Evolutionary conservation across 495 filamentous ascomycete genomes (phyloP).

Genomic region (Aspergillus olivimuriae): DNA sequence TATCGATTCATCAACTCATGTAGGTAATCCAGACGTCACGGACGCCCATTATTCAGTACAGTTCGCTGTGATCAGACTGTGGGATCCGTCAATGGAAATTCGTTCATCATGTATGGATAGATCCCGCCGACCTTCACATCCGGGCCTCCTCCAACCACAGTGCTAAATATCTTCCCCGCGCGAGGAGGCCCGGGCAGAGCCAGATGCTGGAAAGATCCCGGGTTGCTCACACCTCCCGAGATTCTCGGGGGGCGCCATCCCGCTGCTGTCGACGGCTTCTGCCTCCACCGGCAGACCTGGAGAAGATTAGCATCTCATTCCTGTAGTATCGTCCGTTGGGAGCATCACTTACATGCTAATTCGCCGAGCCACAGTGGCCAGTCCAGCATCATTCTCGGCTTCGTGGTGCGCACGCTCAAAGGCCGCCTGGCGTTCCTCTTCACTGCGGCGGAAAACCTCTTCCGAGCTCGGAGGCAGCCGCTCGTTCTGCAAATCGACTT

Average conservation of each 20-base stretch:
- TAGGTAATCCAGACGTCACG: conserved; percentile 18
- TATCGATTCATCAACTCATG: conserved; percentile 30
- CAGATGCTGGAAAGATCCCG: neutral
- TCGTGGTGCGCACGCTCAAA: conserved; percentile 77
- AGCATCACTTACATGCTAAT: conserved; percentile 82
- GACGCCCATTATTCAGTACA: conserved; percentile 23
- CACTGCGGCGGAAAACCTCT: conserved; percentile 73
- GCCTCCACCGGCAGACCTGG: conserved; percentile 35
- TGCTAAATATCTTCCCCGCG: no score
- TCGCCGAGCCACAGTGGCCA: conserved; percentile 78
- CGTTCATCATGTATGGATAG: conserved; percentile 7
- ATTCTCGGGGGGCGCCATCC: conserved; percentile 22
- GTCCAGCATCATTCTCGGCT: conserved; percentile 82
- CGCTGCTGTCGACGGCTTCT: conserved; percentile 31
- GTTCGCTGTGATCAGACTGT: no score
- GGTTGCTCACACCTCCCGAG: conserved; percentile 11
- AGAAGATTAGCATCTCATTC: conserved; percentile 3
- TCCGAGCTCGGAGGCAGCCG: conserved; percentile 86
- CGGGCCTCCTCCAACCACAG: no score
- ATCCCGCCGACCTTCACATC: no score
- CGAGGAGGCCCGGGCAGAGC: no score
- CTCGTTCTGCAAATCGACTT: conserved; percentile 97
- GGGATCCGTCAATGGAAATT: conserved; percentile 8
- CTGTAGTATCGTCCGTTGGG: neutral
- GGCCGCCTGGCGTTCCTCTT: conserved; percentile 73